Evolutionary conservation across 2,329 filamentous ascomycete genomes (phyloP), one percentile per base, ranked within the genome.

Genomic region (Cordyceps javanica): DNA sequence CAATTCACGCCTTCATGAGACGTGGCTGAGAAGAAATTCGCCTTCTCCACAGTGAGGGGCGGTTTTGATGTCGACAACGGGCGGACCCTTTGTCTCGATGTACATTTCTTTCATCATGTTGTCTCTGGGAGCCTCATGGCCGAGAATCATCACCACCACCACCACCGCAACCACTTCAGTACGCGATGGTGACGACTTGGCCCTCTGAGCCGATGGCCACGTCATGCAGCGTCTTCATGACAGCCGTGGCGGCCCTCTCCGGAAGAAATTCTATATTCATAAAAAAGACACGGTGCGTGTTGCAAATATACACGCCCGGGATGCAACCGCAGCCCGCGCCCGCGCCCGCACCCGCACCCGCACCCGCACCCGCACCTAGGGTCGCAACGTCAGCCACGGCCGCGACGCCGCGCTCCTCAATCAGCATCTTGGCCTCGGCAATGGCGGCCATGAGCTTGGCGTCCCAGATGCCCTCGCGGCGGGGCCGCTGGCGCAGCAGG

Each of bases 381-480:
- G n/a, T n/a, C n/a, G n/a, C n/a, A n/a, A n/a, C n/a, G n/a, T n/a
- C n/a, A n/a, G n/a, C 42, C 23, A 30, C 52, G 21, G 41, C 32
- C 41, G 41, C 52, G 10, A 49, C 36, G 25, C 44, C 54, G 36
- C 54, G 25, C 45, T 59, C 57, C 21, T 59, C 57, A 9, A 59
- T 52, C 9, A 42, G 57, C 57, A 59, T 55, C 44, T 55, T 59
- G 14, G 57, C 46, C 51, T 59, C 57, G 11, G 51, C 51, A 42
- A 59, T 54, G n/a, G 57, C 52, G 11, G 57, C 57, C 28, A 55
- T 55, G 36, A 59, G 57, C 36, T 48, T 49, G 14, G 57, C 52
- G 13, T 59, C 57, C 57, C 57, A 59, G 21, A 59, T 49, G 16
- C 57, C 52, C 42, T 58, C 57, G 16, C 57, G 36, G 7, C 57